Evolutionary conservation across 2,329 filamentous ascomycete species (phyloP).

Genomic region (Fusarium veterinarium): DNA sequence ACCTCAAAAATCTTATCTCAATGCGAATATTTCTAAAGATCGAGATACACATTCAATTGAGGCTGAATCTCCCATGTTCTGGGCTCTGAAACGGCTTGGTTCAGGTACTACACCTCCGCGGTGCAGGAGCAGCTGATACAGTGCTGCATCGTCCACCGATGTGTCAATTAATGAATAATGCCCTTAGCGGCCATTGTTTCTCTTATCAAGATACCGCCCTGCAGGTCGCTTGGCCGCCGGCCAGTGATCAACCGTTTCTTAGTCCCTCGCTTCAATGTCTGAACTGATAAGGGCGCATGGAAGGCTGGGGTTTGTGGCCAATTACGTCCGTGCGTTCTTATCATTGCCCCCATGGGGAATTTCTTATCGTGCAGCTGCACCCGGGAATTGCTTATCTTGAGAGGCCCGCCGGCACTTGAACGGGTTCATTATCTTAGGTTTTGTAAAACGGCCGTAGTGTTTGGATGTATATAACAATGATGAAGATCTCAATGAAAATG

Average conservation of each 20-base stretch:
- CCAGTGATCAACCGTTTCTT: conserved; percentile 7
- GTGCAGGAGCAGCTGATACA: neutral
- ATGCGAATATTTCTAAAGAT: neutral
- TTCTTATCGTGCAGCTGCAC: conserved; percentile 1
- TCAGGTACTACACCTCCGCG: conserved; percentile 11
- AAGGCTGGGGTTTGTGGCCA: conserved; percentile 13
- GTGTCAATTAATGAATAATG: conserved; percentile 31
- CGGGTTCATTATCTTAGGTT: conserved; percentile 3
- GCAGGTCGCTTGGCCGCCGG: conserved; percentile 5
- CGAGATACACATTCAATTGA: neutral
- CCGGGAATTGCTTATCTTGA: conserved; percentile 14
- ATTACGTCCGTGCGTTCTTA: conserved; percentile 6
- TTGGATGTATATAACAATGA: neutral
- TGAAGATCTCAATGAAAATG: neutral
- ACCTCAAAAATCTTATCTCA: neutral
- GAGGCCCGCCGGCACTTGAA: conserved; percentile 17
- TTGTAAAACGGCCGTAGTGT: neutral
- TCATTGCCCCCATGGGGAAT: conserved; percentile 10
- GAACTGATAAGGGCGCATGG: conserved; percentile 22
- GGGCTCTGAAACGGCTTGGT: neutral
- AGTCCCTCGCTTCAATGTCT: neutral
- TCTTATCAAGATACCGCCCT: conserved; percentile 20
- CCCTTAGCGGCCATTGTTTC: neutral
- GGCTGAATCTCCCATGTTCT: neutral
- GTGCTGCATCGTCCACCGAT: neutral